phyloP scores from a whole-genome alignment of 768 basidiomycete genomes.

The Termitomyces sp. region DNA sequence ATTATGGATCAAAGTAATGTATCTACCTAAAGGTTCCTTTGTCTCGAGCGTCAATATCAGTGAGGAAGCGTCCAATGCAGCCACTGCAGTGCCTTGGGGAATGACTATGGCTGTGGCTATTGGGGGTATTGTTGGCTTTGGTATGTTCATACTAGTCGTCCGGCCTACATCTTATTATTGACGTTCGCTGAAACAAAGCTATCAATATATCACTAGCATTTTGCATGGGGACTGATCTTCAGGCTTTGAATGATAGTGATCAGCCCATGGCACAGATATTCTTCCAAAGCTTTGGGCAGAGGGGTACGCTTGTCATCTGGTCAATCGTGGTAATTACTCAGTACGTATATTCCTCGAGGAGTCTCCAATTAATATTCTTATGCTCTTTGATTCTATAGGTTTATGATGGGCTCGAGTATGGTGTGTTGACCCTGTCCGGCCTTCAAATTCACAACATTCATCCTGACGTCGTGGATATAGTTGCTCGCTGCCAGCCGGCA shows the following conservation, averaged over 20 bases:
- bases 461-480: background rate
- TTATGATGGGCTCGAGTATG: conserved; percentile 58
- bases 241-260: conserved; percentile 33
- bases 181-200: conserved; percentile 19
- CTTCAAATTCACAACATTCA: background rate
- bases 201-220: conserved; percentile 64
- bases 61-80: conserved; percentile 69
- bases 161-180: background rate
- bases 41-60: conserved; percentile 64
- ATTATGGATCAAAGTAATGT: background rate
- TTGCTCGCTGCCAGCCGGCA: conserved; percentile 40
- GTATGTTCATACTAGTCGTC: conserved; percentile 25
- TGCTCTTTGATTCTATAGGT: conserved; percentile 20
- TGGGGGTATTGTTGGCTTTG: conserved; percentile 56
- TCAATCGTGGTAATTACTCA: conserved; percentile 33
- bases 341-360: conserved; percentile 15
- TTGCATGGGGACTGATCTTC: conserved; percentile 54
- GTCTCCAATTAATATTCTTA: background rate
- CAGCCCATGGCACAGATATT: conserved; percentile 64
- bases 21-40: conserved; percentile 14
- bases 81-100: conserved; percentile 66
- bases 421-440: conserved; percentile 16
- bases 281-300: conserved; percentile 36
- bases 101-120: conserved; percentile 53
- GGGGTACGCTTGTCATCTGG: conserved; percentile 31